Evolutionary conservation across 208 protist genomes (phyloP), one percentile per base, ranked within the genome.

Genomic region (Acanthamoeba sp.): DNA sequence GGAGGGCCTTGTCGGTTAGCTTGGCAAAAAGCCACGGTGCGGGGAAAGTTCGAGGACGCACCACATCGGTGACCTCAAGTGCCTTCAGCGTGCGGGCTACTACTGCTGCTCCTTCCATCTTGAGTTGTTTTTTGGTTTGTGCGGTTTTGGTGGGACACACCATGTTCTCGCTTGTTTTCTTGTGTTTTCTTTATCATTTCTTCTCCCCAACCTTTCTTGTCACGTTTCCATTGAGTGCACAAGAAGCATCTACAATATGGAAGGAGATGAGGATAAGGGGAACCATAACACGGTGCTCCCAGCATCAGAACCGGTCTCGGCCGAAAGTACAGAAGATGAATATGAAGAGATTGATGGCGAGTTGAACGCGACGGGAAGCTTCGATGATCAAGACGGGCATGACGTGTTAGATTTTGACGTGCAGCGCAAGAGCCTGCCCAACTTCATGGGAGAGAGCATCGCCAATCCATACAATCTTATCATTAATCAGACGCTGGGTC

Each of bases 101-200:
- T 5, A 91, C 85, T 40, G 85, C 62, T 73, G 85, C 85, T 91
- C 85, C 85, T 27, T 91, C 85, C 85, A 91, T 84, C 27, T 55
- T 52, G 5, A 45, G 40, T 45, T 78, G 16, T 78, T 32, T 27
- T 78, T 32, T 71, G 16, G 16, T 36, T 3, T 52, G 29, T 38
- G 36, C 48, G 48, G 20, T 52, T 52, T 50, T 48, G 42, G n/a
- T n/a, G n/a, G n/a, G n/a, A n/a, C 1, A 50, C 9, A 0, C 18
- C 18, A 7, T 50, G 45, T 1, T 50, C 20, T 52, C 48, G 48
- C 20, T 52, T 69, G 59, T 24, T 27, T 69, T 69, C 22, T 69
- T 9, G 22, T 69, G n/a, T 69, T 69, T 69, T 69, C 16, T 14
- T 69, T 34, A 1, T 34, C 16, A 24, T 34, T 2, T 69, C 29